Percentiles rank a stretch among this genome's conserved stretches.
phyloP scores from a whole-genome alignment of 345 rosid genomes.

The Litchi chinensis region DNA sequence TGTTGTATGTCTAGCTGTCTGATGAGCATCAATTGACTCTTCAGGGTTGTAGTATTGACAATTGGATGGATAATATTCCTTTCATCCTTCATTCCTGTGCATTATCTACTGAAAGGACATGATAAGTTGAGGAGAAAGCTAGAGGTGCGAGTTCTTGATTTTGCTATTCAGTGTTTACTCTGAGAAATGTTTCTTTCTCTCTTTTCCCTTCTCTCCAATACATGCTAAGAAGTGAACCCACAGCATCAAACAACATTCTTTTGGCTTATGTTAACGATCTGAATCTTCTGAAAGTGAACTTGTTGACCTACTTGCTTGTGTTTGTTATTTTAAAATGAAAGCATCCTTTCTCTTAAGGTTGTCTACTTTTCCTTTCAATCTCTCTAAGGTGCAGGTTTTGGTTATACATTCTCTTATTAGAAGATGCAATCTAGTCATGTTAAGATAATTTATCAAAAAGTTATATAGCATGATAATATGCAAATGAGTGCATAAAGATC shows the following conservation, averaged over 20 bases:
- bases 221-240: background rate
- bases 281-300: background rate
- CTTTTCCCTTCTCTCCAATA: background rate
- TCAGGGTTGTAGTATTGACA: conserved; percentile 76
- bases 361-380: background rate
- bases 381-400: background rate
- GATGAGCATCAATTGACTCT: conserved; percentile 21
- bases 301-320: background rate
- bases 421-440: background rate
- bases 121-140: conserved; percentile 77
- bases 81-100: conserved; percentile 74
- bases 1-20: conserved; percentile 11
- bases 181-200: background rate
- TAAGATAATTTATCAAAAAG: background rate
- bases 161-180: background rate
- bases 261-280: background rate
- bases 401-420: background rate
- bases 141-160: conserved; percentile 55
- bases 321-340: background rate
- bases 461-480: background rate
- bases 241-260: background rate
- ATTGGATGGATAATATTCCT: conserved; percentile 94
- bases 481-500: background rate
- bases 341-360: background rate
- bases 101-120: conserved; percentile 73